Percentiles rank a stretch among this genome's conserved stretches.
Evolutionary conservation across 768 basidiomycete species (phyloP).

Genomic region (Naganishia onofrii): DNA sequence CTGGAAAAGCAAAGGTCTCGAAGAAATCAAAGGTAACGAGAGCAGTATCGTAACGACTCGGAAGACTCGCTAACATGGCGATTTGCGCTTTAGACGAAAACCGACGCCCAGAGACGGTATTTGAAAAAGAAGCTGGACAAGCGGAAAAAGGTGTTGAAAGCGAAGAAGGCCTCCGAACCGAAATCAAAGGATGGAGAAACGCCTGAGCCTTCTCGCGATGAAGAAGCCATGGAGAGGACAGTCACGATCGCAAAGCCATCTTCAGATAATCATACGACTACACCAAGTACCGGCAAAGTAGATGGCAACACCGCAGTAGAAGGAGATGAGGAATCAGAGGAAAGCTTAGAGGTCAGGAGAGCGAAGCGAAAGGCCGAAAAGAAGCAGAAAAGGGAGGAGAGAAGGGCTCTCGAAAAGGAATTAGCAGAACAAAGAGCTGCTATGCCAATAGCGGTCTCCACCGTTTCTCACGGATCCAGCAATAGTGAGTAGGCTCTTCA

Average conservation of each 20-base stretch:
- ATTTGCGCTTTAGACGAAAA: conserved; percentile 57
- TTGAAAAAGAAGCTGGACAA: conserved; percentile 69
- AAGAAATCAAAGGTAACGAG: conserved; percentile 11
- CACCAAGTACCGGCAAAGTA: not conserved
- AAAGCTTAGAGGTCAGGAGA: conserved; percentile 35
- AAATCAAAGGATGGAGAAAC: conserved; percentile 37
- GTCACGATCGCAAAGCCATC: not conserved
- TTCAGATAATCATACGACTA: not conserved
- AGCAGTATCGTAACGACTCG: not conserved
- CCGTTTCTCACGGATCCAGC: conserved; percentile 32
- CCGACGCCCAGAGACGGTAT: conserved; percentile 70
- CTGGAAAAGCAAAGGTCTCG: not conserved
- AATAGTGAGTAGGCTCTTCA: conserved; percentile 32
- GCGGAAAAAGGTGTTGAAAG: conserved; percentile 57
- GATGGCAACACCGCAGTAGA: not conserved
- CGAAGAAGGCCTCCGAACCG: conserved; percentile 40
- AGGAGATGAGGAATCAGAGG: conserved; percentile 25
- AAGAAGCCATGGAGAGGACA: not conserved
- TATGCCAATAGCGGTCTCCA: conserved; percentile 27
- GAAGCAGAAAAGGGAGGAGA: conserved; percentile 30
- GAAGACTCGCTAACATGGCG: not conserved
- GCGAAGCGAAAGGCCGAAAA: conserved; percentile 38
- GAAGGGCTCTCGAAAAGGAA: conserved; percentile 33
- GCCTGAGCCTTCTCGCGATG: not conserved
- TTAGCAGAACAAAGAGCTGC: conserved; percentile 30